Conservation (phyloP, 1,139 yeast species). For the Geotrichum aggregatum region DNA sequence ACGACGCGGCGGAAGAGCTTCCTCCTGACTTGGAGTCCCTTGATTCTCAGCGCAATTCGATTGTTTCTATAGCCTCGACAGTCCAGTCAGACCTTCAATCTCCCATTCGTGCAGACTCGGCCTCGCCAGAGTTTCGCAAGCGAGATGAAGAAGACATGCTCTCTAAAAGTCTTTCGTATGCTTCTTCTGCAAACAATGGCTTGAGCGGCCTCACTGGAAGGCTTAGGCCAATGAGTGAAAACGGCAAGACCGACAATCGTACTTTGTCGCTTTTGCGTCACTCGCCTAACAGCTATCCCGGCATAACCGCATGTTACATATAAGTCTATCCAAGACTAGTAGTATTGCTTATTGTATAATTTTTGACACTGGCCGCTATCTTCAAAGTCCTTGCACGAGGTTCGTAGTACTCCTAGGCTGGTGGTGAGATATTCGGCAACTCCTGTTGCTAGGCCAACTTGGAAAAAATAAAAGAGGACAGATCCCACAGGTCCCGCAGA, state of each 20-base stretch:
- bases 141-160: not conserved
- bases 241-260: not conserved
- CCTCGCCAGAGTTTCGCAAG: not conserved
- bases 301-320: not conserved
- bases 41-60: constrained; percentile 4
- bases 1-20: not conserved
- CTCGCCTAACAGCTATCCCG: not conserved
- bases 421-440: too few species aligned
- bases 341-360: too few species aligned
- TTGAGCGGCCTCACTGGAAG: too few species aligned
- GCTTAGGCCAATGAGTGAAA: too few species aligned
- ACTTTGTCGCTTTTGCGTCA: not conserved
- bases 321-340: not conserved
- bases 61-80: constrained; percentile 3
- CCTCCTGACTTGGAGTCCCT: not conserved
- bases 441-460: too few species aligned
- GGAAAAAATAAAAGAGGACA: too few species aligned
- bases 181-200: too few species aligned
- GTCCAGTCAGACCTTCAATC: not conserved
- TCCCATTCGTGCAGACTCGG: not conserved
- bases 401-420: too few species aligned
- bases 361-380: too few species aligned
- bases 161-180: not conserved
- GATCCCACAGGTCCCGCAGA: too few species aligned
- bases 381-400: too few species aligned